phyloP scores from a whole-genome alignment of 352 stramenopile species.

The Globisporangium cylindrosporum region DNA sequence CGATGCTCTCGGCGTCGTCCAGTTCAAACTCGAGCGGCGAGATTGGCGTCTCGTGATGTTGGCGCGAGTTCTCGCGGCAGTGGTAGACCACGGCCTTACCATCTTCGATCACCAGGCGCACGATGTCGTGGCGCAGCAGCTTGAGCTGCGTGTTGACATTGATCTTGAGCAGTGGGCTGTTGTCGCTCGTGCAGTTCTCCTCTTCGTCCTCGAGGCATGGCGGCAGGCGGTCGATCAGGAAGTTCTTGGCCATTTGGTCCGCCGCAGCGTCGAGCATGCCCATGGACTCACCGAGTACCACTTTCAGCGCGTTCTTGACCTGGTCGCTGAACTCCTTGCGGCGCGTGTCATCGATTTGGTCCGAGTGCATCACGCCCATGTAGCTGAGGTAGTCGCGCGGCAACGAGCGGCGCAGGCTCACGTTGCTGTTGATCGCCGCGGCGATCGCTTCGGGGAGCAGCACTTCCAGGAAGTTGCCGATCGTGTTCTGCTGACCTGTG shows the following conservation, averaged over 20 bases:
- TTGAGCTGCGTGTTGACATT: constrained; percentile 78
- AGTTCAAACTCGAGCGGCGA: constrained; percentile 77
- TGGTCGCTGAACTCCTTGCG: constrained; percentile 47
- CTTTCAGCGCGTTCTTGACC: constrained; percentile 59
- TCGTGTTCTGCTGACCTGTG: constrained; percentile 82
- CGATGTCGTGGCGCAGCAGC: constrained; percentile 63
- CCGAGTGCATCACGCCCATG: constrained; percentile 88
- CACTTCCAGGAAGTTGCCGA: constrained; percentile 71
- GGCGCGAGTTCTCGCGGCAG: constrained; percentile 74
- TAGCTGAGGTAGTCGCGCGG: constrained; percentile 86
- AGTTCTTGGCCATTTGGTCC: constrained; percentile 84
- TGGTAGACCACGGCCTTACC: constrained; percentile 77
- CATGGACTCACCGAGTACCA: constrained; percentile 62
- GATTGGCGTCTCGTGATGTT: constrained; percentile 69
- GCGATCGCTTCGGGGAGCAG: constrained; percentile 61
- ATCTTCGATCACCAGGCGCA: constrained; percentile 72
- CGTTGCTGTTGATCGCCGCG: constrained; percentile 52
- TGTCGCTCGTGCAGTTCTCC: constrained; percentile 77
- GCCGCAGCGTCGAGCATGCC: constrained; percentile 66
- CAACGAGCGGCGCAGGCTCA: constrained; percentile 66
- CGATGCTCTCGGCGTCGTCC: constrained; percentile 77
- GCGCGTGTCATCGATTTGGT: constrained; percentile 44
- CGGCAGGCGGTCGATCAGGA: constrained; percentile 74
- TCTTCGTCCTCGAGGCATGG: constrained; percentile 71
- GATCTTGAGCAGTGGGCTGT: constrained; percentile 76